Conservation (phyloP, 2,329 filamentous ascomycete genomes). For the Truncatella angustata region DNA sequence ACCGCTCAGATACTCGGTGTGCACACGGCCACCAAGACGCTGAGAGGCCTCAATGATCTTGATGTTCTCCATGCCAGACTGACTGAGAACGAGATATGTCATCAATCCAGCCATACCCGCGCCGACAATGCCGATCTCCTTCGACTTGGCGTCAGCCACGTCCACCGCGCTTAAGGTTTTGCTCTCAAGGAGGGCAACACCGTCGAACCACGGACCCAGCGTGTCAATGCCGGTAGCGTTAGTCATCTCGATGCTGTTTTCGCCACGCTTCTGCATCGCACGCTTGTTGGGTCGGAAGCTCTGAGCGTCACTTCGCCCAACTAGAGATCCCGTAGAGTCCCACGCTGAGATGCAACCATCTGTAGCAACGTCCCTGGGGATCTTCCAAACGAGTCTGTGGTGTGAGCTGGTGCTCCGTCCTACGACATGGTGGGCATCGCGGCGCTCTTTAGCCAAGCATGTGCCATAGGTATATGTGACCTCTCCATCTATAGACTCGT, state of each 20-base stretch:
- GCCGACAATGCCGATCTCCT: conserved; percentile 61
- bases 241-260: conserved; percentile 42
- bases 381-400: conserved; percentile 32
- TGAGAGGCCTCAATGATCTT: conserved; percentile 60
- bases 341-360: conserved; percentile 41
- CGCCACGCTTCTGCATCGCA: conserved; percentile 22
- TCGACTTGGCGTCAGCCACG: conserved; percentile 52
- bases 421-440: conserved; percentile 27
- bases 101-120: conserved; percentile 66
- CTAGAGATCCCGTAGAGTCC: conserved; percentile 25
- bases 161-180: conserved; percentile 53
- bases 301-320: conserved; percentile 36
- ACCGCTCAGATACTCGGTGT: conserved; percentile 60
- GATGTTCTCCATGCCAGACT: conserved; percentile 57
- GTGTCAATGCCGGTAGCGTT: conserved; percentile 46
- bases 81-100: conserved; percentile 50
- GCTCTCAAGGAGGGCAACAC: conserved; percentile 55
- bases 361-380: conserved; percentile 27
- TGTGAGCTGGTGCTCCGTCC: conserved; percentile 15
- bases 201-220: conserved; percentile 64
- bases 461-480: conserved; percentile 33
- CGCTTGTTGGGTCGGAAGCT: conserved; percentile 25
- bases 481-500: conserved; percentile 20
- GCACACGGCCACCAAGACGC: conserved; percentile 62
- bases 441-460: conserved; percentile 18